Percentiles rank a stretch among this genome's conserved stretches.
Evolutionary conservation across 2,329 filamentous ascomycete genomes (phyloP).

Genomic region (Botryotinia convoluta): DNA sequence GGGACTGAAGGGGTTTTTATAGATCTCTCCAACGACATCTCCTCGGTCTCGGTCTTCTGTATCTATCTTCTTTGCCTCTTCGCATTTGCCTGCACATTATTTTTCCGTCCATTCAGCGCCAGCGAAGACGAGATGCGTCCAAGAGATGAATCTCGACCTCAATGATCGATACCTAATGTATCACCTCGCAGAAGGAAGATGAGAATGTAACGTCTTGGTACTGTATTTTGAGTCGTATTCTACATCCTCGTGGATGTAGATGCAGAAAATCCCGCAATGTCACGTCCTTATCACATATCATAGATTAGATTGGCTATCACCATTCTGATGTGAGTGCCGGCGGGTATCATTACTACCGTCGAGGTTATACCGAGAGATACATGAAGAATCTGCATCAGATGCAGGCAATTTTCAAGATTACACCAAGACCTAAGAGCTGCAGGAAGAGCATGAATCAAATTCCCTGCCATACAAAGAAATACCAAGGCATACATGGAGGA

Average conservation of each 20-base stretch:
- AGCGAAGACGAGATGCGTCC: background rate
- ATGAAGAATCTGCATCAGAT: constrained; percentile 1
- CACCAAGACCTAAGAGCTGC: constrained; percentile 7
- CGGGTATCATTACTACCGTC: background rate
- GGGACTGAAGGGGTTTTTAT: background rate
- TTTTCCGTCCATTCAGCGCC: constrained; percentile 12
- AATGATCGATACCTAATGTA: constrained; percentile 7
- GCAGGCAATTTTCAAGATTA: background rate
- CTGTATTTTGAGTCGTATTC: constrained; percentile 5
- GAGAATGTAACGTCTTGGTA: constrained; percentile 15
- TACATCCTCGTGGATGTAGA: constrained; percentile 10
- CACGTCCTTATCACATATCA: constrained; percentile 12
- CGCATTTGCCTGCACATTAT: background rate
- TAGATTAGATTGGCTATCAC: constrained; percentile 8
- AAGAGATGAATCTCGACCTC: constrained; percentile 8
- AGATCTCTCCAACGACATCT: constrained; percentile 1
- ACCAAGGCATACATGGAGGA: constrained; percentile 2
- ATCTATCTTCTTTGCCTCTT: background rate
- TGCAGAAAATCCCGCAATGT: constrained; percentile 17
- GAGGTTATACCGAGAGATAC: constrained; percentile 3
- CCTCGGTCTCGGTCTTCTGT: background rate
- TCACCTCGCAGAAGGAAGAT: constrained; percentile 5
- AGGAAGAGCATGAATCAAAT: constrained; percentile 2
- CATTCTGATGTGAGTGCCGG: background rate
- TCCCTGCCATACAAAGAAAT: background rate